Base-by-base conservation (phyloP, 176 grass and related monocot genomes). In the Oryza longistaminata region DNA sequence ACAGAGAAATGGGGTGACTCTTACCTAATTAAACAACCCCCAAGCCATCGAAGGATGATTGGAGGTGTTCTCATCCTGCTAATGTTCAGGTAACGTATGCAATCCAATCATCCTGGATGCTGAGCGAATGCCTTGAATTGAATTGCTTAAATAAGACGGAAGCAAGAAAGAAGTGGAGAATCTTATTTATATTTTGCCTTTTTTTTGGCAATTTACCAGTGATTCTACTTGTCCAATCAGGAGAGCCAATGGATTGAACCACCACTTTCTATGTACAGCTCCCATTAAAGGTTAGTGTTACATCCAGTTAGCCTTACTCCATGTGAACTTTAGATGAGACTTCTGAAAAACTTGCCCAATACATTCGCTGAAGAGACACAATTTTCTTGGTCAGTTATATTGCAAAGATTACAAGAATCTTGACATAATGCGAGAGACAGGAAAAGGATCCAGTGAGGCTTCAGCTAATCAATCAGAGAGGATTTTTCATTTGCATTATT, bases 401-500 rank as follows among this genome's bases (percentile, higher is more conserved):
- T 85, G 93, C 92, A 81, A 98, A n/a, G n/a, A 95, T 71, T 90
- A 92, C 80, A 77, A 80, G 10, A 98, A 49, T 55, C 7, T 24
- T 2, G 74, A 85, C 66, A 98, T 7, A n/a, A n/a, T n/a, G n/a
- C n/a, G 37, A 3, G 11, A 88, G 45, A 95, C 74, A 5, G 93
- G 93, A 78, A 95, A 87, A 49, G 96, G 96, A 6, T 83, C 58
- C n/a, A 82, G n/a, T 95, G 89, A 98, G 58, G 86, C 81, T 98
- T 86, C 93, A 93, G 74, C 53, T 98, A 53, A 98, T 98, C 69
- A 98, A 98, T 73, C 96, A 98, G 66, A 92, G 83, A 80, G 49
- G 96, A 92, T 53, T 93, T 95, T 61, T 98, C 96, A 40, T 98
- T 95, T 87, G 96, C 88, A 53, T 76, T 98, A 48, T 98, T 98